Conservation (phyloP, 208 protist genomes). For the Trypanosoma boissoni region DNA sequence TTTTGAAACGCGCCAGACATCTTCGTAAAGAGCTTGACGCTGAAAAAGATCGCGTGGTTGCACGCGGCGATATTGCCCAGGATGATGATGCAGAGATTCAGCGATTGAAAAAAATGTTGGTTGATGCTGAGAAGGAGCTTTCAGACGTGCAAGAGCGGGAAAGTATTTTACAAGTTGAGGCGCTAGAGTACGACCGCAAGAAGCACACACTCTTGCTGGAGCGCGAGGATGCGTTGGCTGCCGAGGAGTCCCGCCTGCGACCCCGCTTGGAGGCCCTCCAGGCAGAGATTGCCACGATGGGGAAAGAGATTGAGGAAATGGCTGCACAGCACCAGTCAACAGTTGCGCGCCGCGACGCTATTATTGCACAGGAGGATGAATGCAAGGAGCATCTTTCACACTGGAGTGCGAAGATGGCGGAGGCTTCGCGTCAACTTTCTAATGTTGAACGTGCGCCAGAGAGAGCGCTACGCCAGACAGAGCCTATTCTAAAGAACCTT, state of each 20-base stretch:
- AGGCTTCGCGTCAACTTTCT: slow-evolving; percentile 63
- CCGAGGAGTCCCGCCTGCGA: slow-evolving; percentile 83
- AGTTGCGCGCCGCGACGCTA: slow-evolving; percentile 35
- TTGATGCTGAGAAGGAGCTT: slow-evolving; percentile 76
- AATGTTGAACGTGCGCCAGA: slow-evolving; percentile 85
- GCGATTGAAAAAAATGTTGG: slow-evolving; percentile 65
- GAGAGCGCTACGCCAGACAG: slow-evolving; percentile 66
- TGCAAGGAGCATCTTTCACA: slow-evolving; percentile 50
- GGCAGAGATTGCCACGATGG: slow-evolving; percentile 68
- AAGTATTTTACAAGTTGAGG: slow-evolving; percentile 89
- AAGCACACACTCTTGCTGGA: slow-evolving; percentile 87
- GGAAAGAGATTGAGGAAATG: slow-evolving; percentile 72
- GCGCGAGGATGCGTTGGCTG: slow-evolving; percentile 83
- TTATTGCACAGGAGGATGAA: slow-evolving; percentile 52
- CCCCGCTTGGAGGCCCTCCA: slow-evolving; percentile 80
- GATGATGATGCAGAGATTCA: slow-evolving; percentile 88
- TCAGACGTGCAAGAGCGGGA: slow-evolving; percentile 83
- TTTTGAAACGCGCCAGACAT: slow-evolving; percentile 84
- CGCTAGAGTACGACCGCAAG: slow-evolving; percentile 86
- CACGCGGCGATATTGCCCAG: slow-evolving; percentile 58
- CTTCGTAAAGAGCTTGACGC: slow-evolving; percentile 77
- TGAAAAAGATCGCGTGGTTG: slow-evolving; percentile 67
- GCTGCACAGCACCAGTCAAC: slow-evolving; percentile 39
- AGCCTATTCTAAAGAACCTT: slow-evolving; percentile 67
- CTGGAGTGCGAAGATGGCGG: slow-evolving; percentile 52